phyloP scores from a whole-genome alignment of 1,284 basidiomycete genomes.

The Apiotrichum sp. region DNA sequence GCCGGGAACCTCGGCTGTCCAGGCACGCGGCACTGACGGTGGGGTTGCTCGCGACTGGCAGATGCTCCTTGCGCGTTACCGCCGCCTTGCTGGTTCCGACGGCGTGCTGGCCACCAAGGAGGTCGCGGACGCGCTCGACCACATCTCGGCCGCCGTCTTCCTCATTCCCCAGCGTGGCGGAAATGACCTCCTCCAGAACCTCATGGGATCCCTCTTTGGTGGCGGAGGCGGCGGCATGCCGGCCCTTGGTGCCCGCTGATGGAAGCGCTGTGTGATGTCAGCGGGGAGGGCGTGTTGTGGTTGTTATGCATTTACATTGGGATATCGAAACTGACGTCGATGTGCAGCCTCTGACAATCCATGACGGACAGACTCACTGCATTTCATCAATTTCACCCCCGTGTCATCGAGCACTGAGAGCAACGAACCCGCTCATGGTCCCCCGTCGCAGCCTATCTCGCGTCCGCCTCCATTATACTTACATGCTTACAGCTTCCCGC shows the following conservation, averaged over 20 bases:
- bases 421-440: too few relatives aligned
- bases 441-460: too few relatives aligned
- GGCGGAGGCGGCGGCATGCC: constrained; percentile 50
- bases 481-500: too few relatives aligned
- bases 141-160: constrained; percentile 61
- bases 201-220: constrained; percentile 74
- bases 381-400: too few relatives aligned
- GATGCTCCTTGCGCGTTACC: constrained; percentile 71
- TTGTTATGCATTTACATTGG: constrained; percentile 1
- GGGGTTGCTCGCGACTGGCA: constrained; percentile 63
- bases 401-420: too few relatives aligned
- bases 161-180: constrained; percentile 65
- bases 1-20: constrained; percentile 43
- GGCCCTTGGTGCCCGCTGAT: constrained; percentile 9
- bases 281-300: neutral
- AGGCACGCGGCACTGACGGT: constrained; percentile 55
- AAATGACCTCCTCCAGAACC: constrained; percentile 72
- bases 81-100: constrained; percentile 49
- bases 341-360: too few relatives aligned
- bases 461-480: too few relatives aligned
- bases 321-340: too few relatives aligned
- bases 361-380: too few relatives aligned
- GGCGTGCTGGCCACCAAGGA: constrained; percentile 60
- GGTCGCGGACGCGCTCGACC: constrained; percentile 63
- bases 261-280: too few relatives aligned